Base-by-base conservation (phyloP, 495 filamentous ascomycete species). In the Hypoxylon subgilvum region DNA sequence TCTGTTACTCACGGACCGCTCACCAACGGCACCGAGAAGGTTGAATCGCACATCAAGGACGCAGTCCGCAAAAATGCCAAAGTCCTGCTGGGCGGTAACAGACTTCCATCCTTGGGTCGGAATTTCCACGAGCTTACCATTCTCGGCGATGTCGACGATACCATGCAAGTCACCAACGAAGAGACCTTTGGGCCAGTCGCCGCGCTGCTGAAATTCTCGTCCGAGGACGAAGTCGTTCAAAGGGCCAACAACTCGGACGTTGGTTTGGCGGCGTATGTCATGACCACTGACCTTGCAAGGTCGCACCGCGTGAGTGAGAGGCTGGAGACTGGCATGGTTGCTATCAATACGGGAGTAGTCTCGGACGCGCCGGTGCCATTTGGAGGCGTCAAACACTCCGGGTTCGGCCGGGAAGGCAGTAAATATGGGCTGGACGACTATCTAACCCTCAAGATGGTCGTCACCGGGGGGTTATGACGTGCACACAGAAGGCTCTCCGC, bases 361-460 rank as follows among this genome's bases (percentile, higher is more conserved):
- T 91, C 88, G 61, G 91, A 95, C 69, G 84, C 85, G 70, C 88
- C 88, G 1, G 76, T 87, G 54, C 90, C 90, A 50, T 98, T 97
- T 69, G 94, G 93, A 14, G 94, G 93, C 52, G 90, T 98, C 13
- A 98, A 98, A 74, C 80, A 90, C 73, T 91, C 87, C 68, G 93
- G 93, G 3, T 97, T 97, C 61, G 93, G 94, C 14, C 74, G 92
- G 27, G 93, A 98, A 74, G 94, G 94, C 27, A 92, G 88, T 71
- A 87, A 87, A 72, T 91, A 96, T 68, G 94, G 94, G 12, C 88
- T 95, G 63, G 89, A 88, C 7, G 94, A 97, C 74, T 98, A 95
- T 72, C 81, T 88, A 67, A 74, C 83, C 44, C 89, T 87, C 35
- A 98, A 98, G 81, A 94, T 84, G 76, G 84, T 96, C 30, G 94